phyloP scores from a whole-genome alignment of 2,329 filamentous ascomycete genomes.

The Venturiaceae sp. region DNA sequence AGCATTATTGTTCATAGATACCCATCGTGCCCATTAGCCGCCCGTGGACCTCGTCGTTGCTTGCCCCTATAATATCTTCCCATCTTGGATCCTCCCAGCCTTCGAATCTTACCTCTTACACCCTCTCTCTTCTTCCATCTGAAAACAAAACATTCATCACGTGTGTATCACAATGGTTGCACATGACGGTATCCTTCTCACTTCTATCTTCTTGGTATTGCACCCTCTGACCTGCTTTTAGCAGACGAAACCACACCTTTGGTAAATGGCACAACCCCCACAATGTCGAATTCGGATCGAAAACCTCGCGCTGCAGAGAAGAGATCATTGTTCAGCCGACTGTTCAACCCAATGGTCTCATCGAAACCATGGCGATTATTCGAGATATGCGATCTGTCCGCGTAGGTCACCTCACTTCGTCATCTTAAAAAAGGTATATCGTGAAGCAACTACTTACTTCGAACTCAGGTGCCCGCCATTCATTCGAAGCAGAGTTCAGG shows the following conservation, averaged over 20 bases:
- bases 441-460: neutral
- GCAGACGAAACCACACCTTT: neutral
- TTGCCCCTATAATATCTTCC: too few relatives aligned
- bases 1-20: too few relatives aligned
- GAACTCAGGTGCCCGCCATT: slow-evolving; percentile 52
- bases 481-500: slow-evolving; percentile 55
- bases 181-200: neutral
- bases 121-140: too few relatives aligned
- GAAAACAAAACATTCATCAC: too few relatives aligned
- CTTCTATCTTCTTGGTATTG: neutral
- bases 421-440: too few relatives aligned
- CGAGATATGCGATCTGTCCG: slow-evolving; percentile 7
- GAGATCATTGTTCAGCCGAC: neutral
- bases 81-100: too few relatives aligned
- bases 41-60: too few relatives aligned
- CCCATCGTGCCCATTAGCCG: too few relatives aligned
- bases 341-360: slow-evolving; percentile 4
- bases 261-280: neutral
- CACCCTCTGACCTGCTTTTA: neutral
- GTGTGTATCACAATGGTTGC: neutral
- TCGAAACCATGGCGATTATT: slow-evolving; percentile 5
- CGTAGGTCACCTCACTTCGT: too few relatives aligned
- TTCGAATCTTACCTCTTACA: neutral
- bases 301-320: neutral
- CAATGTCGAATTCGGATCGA: neutral